Evolutionary conservation across 139 green algal species (phyloP).

Genomic region (Trebouxia sp.): DNA sequence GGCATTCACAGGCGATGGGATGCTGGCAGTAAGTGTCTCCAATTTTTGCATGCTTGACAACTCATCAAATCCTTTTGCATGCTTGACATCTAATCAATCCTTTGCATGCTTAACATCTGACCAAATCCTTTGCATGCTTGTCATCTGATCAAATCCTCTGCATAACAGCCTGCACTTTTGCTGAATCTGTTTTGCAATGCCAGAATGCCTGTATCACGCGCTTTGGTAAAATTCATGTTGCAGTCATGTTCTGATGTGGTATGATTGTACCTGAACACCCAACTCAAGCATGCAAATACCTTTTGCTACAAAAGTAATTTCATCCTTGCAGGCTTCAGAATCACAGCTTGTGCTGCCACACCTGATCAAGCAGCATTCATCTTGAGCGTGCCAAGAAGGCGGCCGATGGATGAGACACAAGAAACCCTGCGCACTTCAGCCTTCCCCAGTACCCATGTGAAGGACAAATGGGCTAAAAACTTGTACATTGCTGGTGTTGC

Average conservation of each 20-base stretch:
- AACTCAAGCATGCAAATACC: too few relatives aligned
- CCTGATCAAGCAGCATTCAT: constrained; percentile 86
- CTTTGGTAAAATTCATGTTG: too few relatives aligned
- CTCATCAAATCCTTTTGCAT: too few relatives aligned
- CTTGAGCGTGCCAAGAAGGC: constrained; percentile 65
- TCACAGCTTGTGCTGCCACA: constrained; percentile 95
- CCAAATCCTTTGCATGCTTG: too few relatives aligned
- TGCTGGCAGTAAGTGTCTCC: constrained; percentile 43
- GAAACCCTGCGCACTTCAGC: constrained; percentile 95
- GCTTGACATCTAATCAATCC: neutral
- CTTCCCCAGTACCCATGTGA: constrained; percentile 96
- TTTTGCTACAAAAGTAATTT: too few relatives aligned
- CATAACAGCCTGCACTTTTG: too few relatives aligned
- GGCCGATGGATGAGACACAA: constrained; percentile 96
- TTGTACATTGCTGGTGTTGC: constrained; percentile 93
- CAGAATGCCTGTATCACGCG: too few relatives aligned
- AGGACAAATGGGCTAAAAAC: constrained; percentile 97
- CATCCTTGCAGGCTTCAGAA: constrained; percentile 80
- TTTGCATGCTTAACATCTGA: neutral
- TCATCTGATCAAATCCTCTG: neutral
- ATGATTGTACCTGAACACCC: too few relatives aligned
- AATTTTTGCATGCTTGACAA: neutral
- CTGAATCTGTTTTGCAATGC: too few relatives aligned
- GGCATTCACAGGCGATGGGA: constrained; percentile 98
- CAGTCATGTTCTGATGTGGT: too few relatives aligned